A percentile compares a stretch with the other conserved stretches of the same genome.
These are phyloP conservation scores for Candida sp. DNA, from an alignment of 1,139 yeast species.

Conservation along the genomic window DNA sequence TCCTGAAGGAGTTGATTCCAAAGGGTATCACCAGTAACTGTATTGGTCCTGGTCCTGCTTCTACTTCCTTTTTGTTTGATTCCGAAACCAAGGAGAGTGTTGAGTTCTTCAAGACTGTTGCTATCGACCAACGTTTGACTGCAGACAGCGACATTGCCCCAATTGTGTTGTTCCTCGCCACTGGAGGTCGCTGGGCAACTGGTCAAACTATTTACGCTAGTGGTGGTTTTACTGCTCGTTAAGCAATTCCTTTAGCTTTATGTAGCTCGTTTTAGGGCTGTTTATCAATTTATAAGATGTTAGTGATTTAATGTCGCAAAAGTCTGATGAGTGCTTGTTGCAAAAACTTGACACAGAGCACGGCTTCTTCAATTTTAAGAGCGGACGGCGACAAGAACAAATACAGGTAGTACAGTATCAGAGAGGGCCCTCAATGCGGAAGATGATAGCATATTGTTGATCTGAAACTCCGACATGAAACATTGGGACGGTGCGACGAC, in stretches of 20 bases:
- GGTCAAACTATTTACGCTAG: conserved; percentile 71
- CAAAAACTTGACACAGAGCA: too few relatives aligned
- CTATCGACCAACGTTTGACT: conserved; percentile 55
- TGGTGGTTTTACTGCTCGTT: conserved; percentile 67
- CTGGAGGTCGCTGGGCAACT: conserved; percentile 65
- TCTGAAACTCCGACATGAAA: too few relatives aligned
- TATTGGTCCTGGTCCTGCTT: conserved; percentile 78
- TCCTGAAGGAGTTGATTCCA: conserved; percentile 57
- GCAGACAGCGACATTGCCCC: conserved; percentile 67
- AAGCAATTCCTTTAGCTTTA: background rate
- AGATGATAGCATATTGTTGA: too few relatives aligned
- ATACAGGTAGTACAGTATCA: too few relatives aligned
- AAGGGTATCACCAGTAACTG: conserved; percentile 57
- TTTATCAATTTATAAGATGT: too few relatives aligned
- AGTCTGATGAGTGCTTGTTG: too few relatives aligned
- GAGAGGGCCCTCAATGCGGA: too few relatives aligned
- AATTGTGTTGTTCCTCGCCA: conserved; percentile 59
- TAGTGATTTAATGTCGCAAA: too few relatives aligned
- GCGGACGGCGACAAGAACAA: too few relatives aligned
- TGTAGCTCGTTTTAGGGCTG: conserved; percentile 13
- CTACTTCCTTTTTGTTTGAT: conserved; percentile 68
- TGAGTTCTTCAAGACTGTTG: conserved; percentile 57
- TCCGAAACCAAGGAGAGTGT: conserved; percentile 59
- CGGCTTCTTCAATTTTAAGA: too few relatives aligned
- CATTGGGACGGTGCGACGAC: too few relatives aligned